These are phyloP conservation scores for Paecilomyces formosus DNA, from an alignment of 2,329 filamentous ascomycete genomes.

Conservation along the genomic window DNA sequence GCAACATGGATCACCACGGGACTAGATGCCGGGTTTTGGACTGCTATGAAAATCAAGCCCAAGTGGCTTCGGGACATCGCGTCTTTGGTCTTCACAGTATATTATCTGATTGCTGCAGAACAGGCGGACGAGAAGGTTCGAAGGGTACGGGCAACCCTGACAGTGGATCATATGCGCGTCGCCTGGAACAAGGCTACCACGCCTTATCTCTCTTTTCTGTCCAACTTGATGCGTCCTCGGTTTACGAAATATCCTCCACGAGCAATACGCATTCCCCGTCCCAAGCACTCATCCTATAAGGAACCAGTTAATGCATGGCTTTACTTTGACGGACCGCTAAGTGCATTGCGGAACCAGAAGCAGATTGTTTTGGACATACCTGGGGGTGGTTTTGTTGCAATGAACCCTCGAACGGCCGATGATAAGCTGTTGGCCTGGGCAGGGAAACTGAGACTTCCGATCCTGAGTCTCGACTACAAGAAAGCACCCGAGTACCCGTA, in stretches of 20 bases:
- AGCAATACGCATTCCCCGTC: conserved; percentile 75
- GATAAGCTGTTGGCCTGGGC: conserved; percentile 93
- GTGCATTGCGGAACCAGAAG: conserved; percentile 66
- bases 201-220: conserved; percentile 71
- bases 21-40: conserved; percentile 95
- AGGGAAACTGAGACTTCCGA: conserved; percentile 75
- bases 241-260: conserved; percentile 76
- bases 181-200: conserved; percentile 94
- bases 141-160: conserved; percentile 77
- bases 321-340: conserved; percentile 84
- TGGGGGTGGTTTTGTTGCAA: conserved; percentile 91
- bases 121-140: conserved; percentile 94
- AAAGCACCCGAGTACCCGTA: conserved; percentile 82
- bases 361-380: conserved; percentile 83
- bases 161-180: conserved; percentile 82
- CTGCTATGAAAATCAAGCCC: conserved; percentile 80
- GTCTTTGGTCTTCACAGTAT: conserved; percentile 75
- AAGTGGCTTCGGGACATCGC: conserved; percentile 77
- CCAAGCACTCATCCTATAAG: conserved; percentile 69
- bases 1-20: conserved; percentile 96
- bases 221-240: conserved; percentile 65
- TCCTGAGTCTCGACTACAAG: conserved; percentile 84
- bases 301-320: conserved; percentile 82
- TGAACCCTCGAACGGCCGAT: conserved; percentile 90
- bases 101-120: conserved; percentile 89